phyloP scores from a whole-genome alignment of 371 early-diverging fungal genomes.

The Rhizopus stolonifer region DNA sequence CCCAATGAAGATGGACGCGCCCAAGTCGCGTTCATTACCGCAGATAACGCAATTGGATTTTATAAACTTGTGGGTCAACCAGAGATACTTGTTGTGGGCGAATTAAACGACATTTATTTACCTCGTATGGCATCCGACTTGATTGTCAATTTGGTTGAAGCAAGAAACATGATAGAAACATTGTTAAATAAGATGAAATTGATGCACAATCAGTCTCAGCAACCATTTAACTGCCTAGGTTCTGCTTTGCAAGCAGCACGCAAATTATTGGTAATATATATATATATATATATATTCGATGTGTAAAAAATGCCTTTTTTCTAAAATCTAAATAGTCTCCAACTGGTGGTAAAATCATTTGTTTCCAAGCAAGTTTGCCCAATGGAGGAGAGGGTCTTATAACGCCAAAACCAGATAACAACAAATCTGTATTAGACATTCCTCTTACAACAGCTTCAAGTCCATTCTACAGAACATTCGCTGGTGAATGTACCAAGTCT shows the following conservation, averaged over 20 bases:
- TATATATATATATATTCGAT: too few relatives aligned
- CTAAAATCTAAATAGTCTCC: conserved; percentile 40
- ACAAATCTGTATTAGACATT: conserved; percentile 47
- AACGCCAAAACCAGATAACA: conserved; percentile 63
- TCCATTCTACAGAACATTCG: conserved; percentile 81
- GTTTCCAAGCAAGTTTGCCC: conserved; percentile 69
- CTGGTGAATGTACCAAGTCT: conserved; percentile 71
- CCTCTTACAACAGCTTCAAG: conserved; percentile 62
- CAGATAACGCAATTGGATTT: conserved; percentile 75
- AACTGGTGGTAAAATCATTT: conserved; percentile 82
- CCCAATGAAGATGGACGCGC: conserved; percentile 80
- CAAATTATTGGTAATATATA: conserved; percentile 71
- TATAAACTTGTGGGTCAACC: conserved; percentile 75
- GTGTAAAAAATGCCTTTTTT: too few relatives aligned
- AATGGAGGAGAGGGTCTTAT: conserved; percentile 67
- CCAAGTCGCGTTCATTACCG: conserved; percentile 76
- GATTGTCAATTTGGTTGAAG: conserved; percentile 76
- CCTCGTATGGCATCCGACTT: conserved; percentile 72
- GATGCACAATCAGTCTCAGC: conserved; percentile 61
- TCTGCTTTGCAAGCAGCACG: conserved; percentile 75
- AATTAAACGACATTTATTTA: conserved; percentile 72
- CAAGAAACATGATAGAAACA: conserved; percentile 53
- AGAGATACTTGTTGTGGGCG: conserved; percentile 78
- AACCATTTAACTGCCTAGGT: conserved; percentile 65
- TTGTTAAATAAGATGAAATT: conserved; percentile 61